Evolutionary conservation across 2,329 filamentous ascomycete species (phyloP).

Genomic region (Hymenoscyphus albidus): DNA sequence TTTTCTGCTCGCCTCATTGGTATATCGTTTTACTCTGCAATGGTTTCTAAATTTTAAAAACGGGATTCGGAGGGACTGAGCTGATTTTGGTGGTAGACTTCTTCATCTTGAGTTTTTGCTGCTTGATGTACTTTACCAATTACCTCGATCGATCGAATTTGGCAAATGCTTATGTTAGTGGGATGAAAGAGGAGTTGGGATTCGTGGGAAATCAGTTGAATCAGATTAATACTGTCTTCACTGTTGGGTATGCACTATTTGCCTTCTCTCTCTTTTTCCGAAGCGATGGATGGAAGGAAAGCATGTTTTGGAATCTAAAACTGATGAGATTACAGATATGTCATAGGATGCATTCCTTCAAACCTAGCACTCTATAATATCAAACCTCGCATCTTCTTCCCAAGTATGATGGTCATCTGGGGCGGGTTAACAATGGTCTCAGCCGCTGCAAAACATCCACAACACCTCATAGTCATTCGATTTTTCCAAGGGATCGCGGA

Average conservation of each 20-base stretch:
- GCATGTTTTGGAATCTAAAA: no score
- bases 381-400: conserved; percentile 60
- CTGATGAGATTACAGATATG: conserved; percentile 34
- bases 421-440: conserved; percentile 60
- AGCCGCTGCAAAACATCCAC: conserved; percentile 47
- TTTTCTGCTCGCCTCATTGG: not conserved
- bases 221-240: conserved; percentile 49
- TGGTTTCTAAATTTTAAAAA: not conserved
- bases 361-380: conserved; percentile 61
- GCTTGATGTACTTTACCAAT: conserved; percentile 38
- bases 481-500: conserved; percentile 55
- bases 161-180: conserved; percentile 52
- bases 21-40: not conserved
- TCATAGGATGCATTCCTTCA: conserved; percentile 56
- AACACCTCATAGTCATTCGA: conserved; percentile 57
- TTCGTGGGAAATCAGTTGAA: conserved; percentile 49
- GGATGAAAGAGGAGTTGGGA: conserved; percentile 48
- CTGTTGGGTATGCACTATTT: conserved; percentile 25
- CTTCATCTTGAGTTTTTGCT: conserved; percentile 38
- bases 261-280: not conserved
- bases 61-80: not conserved
- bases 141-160: conserved; percentile 49
- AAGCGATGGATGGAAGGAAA: not conserved
- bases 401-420: conserved; percentile 61
- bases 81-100: conserved; percentile 23